These are phyloP conservation scores for Kwoniella dejecticola DNA, from an alignment of 768 basidiomycete genomes.

Conservation along the genomic window DNA sequence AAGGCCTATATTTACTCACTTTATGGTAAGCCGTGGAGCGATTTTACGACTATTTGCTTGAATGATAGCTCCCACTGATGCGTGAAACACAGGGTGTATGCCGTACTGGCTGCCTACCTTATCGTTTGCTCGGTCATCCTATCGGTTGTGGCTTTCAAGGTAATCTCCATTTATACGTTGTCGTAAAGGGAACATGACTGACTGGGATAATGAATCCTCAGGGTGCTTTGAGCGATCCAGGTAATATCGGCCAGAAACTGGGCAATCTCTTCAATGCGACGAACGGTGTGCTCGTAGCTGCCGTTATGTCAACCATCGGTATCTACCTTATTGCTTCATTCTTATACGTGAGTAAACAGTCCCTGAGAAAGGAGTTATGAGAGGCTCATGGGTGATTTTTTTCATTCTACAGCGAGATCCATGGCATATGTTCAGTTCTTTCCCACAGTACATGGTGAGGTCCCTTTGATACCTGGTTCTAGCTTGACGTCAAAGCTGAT, in stretches of 20 bases:
- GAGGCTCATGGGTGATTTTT: too few relatives aligned
- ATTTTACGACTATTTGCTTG: slow-evolving; percentile 46
- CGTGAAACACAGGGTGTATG: slow-evolving; percentile 71
- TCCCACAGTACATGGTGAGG: slow-evolving; percentile 50
- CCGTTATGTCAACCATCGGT: slow-evolving; percentile 88
- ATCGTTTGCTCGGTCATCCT: slow-evolving; percentile 56
- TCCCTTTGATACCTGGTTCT: too few relatives aligned
- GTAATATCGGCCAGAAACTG: slow-evolving; percentile 59
- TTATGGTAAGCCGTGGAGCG: slow-evolving; percentile 57
- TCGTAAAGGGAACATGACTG: too few relatives aligned
- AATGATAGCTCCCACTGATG: not conserved
- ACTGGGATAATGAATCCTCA: too few relatives aligned
- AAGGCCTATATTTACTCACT: slow-evolving; percentile 70
- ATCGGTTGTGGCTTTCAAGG: slow-evolving; percentile 60
- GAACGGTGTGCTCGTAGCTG: slow-evolving; percentile 78
- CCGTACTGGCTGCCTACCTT: slow-evolving; percentile 77
- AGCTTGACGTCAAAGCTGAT: not conserved
- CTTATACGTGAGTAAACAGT: slow-evolving; percentile 60
- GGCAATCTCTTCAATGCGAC: slow-evolving; percentile 70
- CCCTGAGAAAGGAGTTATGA: too few relatives aligned
- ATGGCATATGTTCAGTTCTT: slow-evolving; percentile 56
- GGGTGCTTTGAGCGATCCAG: slow-evolving; percentile 39
- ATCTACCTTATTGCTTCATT: slow-evolving; percentile 65
- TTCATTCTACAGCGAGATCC: slow-evolving; percentile 48
- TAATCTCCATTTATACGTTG: too few relatives aligned